phyloP scores from a whole-genome alignment of 169 alveolate genomes.

The Haemoproteus tartakovskyi region DNA sequence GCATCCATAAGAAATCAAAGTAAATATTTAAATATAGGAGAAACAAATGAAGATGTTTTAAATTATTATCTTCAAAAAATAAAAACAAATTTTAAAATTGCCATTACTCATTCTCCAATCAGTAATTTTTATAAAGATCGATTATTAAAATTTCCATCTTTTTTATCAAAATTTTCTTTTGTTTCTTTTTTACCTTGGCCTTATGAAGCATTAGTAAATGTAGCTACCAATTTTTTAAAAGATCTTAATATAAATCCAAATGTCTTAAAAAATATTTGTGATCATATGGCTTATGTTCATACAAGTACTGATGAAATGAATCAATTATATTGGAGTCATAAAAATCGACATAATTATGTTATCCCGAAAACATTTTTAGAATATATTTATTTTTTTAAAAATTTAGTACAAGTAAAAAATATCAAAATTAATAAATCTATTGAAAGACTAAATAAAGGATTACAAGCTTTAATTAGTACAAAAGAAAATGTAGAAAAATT shows the following conservation, averaged over 20 bases:
- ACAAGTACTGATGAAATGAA: slow-evolving; percentile 91
- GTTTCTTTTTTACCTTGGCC: slow-evolving; percentile 98
- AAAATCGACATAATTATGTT: slow-evolving; percentile 93
- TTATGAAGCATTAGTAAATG: slow-evolving; percentile 92
- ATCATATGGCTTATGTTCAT: slow-evolving; percentile 94
- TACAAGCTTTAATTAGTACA: slow-evolving; percentile 30
- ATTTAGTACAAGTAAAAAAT: slow-evolving; percentile 84
- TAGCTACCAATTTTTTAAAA: slow-evolving; percentile 85
- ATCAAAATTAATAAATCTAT: slow-evolving; percentile 77
- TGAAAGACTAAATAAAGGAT: slow-evolving; percentile 60
- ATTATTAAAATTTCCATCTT: slow-evolving; percentile 52
- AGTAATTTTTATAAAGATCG: slow-evolving; percentile 58
- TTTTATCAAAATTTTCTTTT: slow-evolving; percentile 81
- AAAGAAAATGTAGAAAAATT: slow-evolving; percentile 49
- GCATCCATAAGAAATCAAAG: slow-evolving; percentile 83
- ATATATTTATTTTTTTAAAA: slow-evolving; percentile 90
- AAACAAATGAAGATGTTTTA: slow-evolving; percentile 89
- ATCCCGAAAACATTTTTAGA: slow-evolving; percentile 95
- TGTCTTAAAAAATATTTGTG: slow-evolving; percentile 81
- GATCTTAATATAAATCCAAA: slow-evolving; percentile 86
- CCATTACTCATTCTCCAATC: slow-evolving; percentile 62
- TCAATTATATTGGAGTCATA: slow-evolving; percentile 82
- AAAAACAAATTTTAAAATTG: slow-evolving; percentile 71
- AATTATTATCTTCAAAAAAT: slow-evolving; percentile 72
- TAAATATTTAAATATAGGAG: slow-evolving; percentile 66